Conservation (phyloP, 1,139 yeast species). For the Lodderomyces orthopsilosis region DNA sequence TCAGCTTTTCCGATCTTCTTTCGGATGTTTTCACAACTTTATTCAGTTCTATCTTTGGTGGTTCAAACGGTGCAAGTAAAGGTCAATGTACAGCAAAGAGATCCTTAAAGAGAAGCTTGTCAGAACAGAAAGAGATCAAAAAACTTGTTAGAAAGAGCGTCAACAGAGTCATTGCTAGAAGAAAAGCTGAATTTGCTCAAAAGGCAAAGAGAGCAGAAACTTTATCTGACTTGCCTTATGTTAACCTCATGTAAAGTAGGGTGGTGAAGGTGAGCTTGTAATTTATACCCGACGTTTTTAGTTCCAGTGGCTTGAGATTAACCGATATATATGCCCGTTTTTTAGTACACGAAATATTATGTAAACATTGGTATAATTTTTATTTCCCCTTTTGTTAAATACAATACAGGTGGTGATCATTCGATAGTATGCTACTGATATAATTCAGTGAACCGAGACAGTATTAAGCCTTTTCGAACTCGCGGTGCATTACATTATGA, state of each 20-base stretch:
- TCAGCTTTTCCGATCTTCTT: constrained; percentile 7
- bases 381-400: neutral
- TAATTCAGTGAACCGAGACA: neutral
- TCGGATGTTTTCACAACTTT: constrained; percentile 12
- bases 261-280: neutral
- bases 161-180: constrained; percentile 11
- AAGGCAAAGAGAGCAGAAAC: constrained; percentile 6
- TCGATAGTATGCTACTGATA: too few species aligned
- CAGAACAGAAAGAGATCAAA: constrained; percentile 21
- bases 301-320: neutral
- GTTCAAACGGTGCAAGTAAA: constrained; percentile 12
- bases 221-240: constrained; percentile 2
- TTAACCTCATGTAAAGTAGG: neutral
- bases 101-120: constrained; percentile 9
- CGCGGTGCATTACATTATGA: too few species aligned
- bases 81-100: constrained; percentile 9
- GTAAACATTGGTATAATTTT: neutral
- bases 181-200: constrained; percentile 7
- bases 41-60: constrained; percentile 12
- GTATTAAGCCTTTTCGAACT: too few species aligned
- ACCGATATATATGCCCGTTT: neutral
- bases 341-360: neutral
- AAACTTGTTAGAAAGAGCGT: constrained; percentile 19
- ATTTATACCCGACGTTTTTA: neutral
- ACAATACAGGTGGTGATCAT: neutral